Evolutionary conservation across 768 basidiomycete genomes (phyloP).

Genomic region (Paxillus involutus): DNA sequence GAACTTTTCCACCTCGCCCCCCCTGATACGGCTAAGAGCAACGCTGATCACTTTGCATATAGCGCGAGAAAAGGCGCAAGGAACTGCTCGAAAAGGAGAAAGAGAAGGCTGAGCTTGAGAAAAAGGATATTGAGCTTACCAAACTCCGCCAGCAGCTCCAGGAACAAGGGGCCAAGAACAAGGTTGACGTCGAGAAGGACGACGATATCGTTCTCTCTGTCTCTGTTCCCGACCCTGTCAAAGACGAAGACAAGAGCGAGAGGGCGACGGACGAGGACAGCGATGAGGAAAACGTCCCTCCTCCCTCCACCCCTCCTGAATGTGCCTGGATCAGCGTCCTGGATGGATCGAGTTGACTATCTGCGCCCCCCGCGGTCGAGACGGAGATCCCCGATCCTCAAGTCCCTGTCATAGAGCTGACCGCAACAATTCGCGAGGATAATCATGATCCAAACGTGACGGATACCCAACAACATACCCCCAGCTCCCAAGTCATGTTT

Average conservation of each 20-base stretch:
- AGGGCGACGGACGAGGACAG: constrained; percentile 39
- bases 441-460: constrained; percentile 15
- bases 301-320: constrained; percentile 30
- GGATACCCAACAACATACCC: constrained; percentile 22
- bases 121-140: constrained; percentile 60
- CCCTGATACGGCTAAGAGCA: not conserved
- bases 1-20: constrained; percentile 16
- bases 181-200: constrained; percentile 45
- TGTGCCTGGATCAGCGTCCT: constrained; percentile 28
- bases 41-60: constrained; percentile 7
- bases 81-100: constrained; percentile 49
- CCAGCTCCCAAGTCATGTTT: constrained; percentile 14
- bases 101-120: constrained; percentile 62
- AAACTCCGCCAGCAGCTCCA: constrained; percentile 53
- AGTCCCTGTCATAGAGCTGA: constrained; percentile 27
- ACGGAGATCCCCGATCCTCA: constrained; percentile 14
- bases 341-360: constrained; percentile 32
- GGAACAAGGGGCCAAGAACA: constrained; percentile 51
- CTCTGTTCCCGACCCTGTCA: constrained; percentile 11
- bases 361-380: constrained; percentile 18
- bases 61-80: constrained; percentile 47
- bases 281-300: constrained; percentile 41
- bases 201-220: constrained; percentile 31
- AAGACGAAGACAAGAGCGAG: constrained; percentile 32
- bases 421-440: constrained; percentile 19